Percentiles rank a stretch among this genome's conserved stretches.
phyloP scores from a whole-genome alignment of 2,329 filamentous ascomycete species.

The Microdochium nivale region DNA sequence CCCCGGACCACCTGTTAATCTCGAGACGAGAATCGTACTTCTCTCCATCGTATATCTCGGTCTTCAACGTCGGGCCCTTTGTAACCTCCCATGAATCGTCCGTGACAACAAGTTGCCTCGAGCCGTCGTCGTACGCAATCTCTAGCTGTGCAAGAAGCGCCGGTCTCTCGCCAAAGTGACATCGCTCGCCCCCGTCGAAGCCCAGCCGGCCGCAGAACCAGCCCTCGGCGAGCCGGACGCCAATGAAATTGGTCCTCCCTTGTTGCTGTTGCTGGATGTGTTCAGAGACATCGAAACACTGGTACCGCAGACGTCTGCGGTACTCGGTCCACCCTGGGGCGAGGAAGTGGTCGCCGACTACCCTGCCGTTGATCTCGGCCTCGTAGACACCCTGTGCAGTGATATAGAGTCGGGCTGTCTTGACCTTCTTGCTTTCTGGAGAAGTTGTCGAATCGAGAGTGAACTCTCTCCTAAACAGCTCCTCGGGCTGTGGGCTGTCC shows the following conservation, averaged over 20 bases:
- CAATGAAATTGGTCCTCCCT: conserved; percentile 29
- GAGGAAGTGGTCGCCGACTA: conserved; percentile 19
- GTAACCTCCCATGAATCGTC: conserved; percentile 19
- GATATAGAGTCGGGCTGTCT: conserved; percentile 19
- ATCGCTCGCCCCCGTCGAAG: conserved; percentile 15
- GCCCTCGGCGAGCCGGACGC: conserved; percentile 38
- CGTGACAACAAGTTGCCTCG: conserved; percentile 10
- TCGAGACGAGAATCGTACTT: conserved; percentile 18
- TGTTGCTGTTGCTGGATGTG: conserved; percentile 21
- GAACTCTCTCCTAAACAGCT: conserved; percentile 25
- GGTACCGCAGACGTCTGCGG: conserved; percentile 31
- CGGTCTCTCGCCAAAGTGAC: conserved; percentile 21
- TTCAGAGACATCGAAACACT: conserved; percentile 30
- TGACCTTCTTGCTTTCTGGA: too few species aligned
- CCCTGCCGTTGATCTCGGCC: conserved; percentile 27
- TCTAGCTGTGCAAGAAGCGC: conserved; percentile 20
- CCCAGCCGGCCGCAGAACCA: conserved; percentile 38
- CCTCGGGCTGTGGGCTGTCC: conserved; percentile 16
- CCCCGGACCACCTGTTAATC: conserved; percentile 8
- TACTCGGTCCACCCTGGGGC: conserved; percentile 37
- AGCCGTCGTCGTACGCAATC: conserved; percentile 10
- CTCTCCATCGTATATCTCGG: conserved; percentile 22
- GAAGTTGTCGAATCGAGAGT: neutral
- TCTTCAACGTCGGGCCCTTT: conserved; percentile 7
- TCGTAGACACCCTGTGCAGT: conserved; percentile 26